Base-by-base conservation (phyloP, 2,329 filamentous ascomycete genomes). In the Aspergillus tanneri region DNA sequence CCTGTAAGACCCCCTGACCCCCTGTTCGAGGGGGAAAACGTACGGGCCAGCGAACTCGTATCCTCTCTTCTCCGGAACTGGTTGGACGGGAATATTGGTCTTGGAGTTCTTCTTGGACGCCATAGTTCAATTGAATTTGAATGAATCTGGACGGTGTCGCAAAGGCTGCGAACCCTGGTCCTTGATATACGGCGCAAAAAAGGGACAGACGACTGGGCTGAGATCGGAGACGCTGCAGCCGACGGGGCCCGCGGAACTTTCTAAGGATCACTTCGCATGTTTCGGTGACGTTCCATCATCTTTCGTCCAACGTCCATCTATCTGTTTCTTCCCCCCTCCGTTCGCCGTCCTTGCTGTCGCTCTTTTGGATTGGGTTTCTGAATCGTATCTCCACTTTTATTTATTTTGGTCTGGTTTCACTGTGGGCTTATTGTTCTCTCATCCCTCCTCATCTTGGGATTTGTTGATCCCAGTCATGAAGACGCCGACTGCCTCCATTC, bases 1-100 rank as follows among this genome's bases (percentile, higher is more conserved):
- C 5, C 4, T n/a, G n/a, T n/a, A n/a, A n/a, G n/a, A n/a, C n/a
- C n/a, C n/a, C n/a, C n/a, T n/a, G n/a, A n/a, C n/a, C n/a, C n/a
- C n/a, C n/a, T n/a, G n/a, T n/a, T n/a, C n/a, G 22, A 25, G 10
- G 27, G 12, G 41, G 24, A 45, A 35, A 30, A 70, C 73, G 53
- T 67, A 76, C 72, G 73, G 74, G 51, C 74, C 74, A 49, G 63
- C 61, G 50, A 77, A 76, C 47, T 76, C 74, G 61, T 76, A 77
- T 46, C 72, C 72, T 41, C 70, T 68, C 49, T 72, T 69, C 52
- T 70, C 67, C 3, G 67, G 67, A 19, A 68, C 64, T 12, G 65
- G 60, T 46, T 72, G 66, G 19, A 69, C 58, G 3, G 60, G 67
- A 4, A 65, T 49, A 35, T 58, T 56, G n/a, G 60, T 50, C 47